phyloP scores from a whole-genome alignment of 176 grass and related monocot genomes.

The Areca catechu region DNA sequence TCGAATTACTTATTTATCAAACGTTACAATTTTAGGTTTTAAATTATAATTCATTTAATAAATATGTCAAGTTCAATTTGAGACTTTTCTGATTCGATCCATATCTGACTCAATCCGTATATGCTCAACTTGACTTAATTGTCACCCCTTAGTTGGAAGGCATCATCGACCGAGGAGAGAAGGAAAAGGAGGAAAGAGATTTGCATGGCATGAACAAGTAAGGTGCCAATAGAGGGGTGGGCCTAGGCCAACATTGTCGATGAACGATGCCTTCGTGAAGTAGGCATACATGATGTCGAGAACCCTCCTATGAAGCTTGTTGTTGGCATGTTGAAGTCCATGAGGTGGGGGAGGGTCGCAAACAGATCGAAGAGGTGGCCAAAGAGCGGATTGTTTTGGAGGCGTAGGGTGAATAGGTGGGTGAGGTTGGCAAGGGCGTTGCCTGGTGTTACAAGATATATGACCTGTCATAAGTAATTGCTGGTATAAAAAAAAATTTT shows the following conservation, averaged over 20 bases:
- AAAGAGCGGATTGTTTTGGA: slow-evolving; percentile 67
- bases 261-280: slow-evolving; percentile 43
- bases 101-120: too few species aligned
- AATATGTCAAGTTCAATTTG: too few species aligned
- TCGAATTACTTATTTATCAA: too few species aligned
- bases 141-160: too few species aligned
- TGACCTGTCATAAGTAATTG: too few species aligned
- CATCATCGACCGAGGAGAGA: slow-evolving; percentile 39
- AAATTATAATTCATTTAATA: too few species aligned
- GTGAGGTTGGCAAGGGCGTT: slow-evolving; percentile 31
- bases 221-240: slow-evolving; percentile 25
- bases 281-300: slow-evolving; percentile 39
- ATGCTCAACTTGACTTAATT: too few species aligned
- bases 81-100: too few species aligned
- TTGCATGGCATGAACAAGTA: slow-evolving; percentile 56
- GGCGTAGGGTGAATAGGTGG: slow-evolving; percentile 41
- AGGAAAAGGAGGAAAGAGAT: slow-evolving; percentile 23
- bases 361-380: slow-evolving; percentile 43
- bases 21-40: too few species aligned
- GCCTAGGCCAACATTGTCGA: slow-evolving; percentile 41
- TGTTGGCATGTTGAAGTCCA: slow-evolving; percentile 60
- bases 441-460: too few species aligned
- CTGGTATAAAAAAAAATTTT: too few species aligned
- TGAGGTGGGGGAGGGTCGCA: slow-evolving; percentile 25
- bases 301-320: slow-evolving; percentile 63